Conservation (phyloP, 257 asterid genomes). For the Plantago elongata region DNA sequence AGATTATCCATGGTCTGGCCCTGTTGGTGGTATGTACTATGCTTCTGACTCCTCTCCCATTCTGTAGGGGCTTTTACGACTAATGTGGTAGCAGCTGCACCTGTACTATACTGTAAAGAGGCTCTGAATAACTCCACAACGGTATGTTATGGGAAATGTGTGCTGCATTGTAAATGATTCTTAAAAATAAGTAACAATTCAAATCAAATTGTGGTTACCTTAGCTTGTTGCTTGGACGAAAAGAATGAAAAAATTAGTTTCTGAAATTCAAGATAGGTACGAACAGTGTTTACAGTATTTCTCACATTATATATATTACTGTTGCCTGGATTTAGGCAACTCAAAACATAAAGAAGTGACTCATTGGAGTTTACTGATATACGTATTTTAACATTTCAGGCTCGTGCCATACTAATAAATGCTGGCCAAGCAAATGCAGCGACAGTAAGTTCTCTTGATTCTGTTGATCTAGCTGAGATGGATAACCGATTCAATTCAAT, state of each 20-base stretch:
- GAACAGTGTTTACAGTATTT: too few species aligned
- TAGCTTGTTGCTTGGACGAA: too few species aligned
- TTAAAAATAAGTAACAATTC: neutral
- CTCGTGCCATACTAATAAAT: conserved; percentile 92
- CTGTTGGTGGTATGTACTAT: neutral
- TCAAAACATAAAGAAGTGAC: neutral
- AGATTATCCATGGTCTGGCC: neutral
- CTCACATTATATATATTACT: too few species aligned
- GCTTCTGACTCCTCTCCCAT: conserved; percentile 16
- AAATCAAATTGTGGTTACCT: too few species aligned
- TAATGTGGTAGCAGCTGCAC: conserved; percentile 97
- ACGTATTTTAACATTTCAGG: conserved; percentile 43
- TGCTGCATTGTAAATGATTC: neutral
- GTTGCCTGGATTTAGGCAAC: too few species aligned
- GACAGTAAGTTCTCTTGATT: conserved; percentile 52
- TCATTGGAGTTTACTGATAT: conserved; percentile 20
- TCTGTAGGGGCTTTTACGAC: conserved; percentile 78
- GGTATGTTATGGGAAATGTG: conserved; percentile 38
- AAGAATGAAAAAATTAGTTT: too few species aligned
- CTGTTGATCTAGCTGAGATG: conserved; percentile 11
- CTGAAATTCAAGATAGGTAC: too few species aligned
- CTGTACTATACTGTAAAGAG: conserved; percentile 78
- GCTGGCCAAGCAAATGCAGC: conserved; percentile 99
- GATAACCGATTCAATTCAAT: neutral
- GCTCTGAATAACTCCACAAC: conserved; percentile 61